Percentiles rank a stretch among this genome's conserved stretches.
phyloP scores from a whole-genome alignment of 1,284 basidiomycete genomes.

The Somion occarium region DNA sequence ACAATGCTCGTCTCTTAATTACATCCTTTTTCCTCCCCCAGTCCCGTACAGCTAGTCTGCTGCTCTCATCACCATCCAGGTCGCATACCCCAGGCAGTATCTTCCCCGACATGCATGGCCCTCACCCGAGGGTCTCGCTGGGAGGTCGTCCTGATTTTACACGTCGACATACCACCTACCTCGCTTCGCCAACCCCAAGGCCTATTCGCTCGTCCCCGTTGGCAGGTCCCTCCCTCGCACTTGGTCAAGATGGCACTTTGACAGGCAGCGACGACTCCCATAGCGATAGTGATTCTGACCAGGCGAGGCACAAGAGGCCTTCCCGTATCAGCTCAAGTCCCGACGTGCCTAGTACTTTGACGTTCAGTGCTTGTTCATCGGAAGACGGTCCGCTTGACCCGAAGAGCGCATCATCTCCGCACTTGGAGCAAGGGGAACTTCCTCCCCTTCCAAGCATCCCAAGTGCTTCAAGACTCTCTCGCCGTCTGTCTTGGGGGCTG shows the following conservation, averaged over 20 bases:
- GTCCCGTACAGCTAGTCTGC: constrained; percentile 7
- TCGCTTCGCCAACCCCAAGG: constrained; percentile 14
- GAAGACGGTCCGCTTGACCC: background rate
- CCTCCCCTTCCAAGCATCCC: background rate
- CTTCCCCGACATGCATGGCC: constrained; percentile 10
- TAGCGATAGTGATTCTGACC: constrained; percentile 2
- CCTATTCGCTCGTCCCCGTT: constrained; percentile 26
- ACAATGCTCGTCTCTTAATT: background rate
- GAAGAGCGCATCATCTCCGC: background rate
- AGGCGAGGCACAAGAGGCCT: constrained; percentile 3
- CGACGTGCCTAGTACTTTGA: constrained; percentile 8
- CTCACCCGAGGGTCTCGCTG: constrained; percentile 6
- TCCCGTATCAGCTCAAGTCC: constrained; percentile 13
- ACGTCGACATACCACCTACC: constrained; percentile 16
- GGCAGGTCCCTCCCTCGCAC: constrained; percentile 24
- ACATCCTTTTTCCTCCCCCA: background rate
- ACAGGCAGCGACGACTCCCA: constrained; percentile 1
- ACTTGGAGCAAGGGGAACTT: background rate
- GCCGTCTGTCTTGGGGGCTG: constrained; percentile 11
- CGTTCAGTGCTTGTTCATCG: background rate
- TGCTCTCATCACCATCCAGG: constrained; percentile 5
- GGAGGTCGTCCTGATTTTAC: constrained; percentile 3
- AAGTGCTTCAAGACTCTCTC: constrained; percentile 3
- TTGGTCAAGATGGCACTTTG: constrained; percentile 16
- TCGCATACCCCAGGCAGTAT: constrained; percentile 15